These are phyloP conservation scores for Penicillium turbatum DNA, from an alignment of 495 filamentous ascomycete genomes.

Conservation along the genomic window DNA sequence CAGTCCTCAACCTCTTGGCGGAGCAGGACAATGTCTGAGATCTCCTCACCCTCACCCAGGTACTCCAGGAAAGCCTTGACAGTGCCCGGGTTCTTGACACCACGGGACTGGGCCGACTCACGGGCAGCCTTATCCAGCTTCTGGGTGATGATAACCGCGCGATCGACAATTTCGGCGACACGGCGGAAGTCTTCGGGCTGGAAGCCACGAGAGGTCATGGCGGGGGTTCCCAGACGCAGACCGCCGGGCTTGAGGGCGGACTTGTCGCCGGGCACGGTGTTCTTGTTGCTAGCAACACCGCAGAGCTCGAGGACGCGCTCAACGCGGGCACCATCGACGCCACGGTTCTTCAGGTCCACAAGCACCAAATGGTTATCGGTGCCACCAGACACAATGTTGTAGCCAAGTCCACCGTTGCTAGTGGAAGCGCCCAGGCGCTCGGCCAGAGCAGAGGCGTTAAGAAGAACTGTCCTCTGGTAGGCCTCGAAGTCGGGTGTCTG, in stretches of 20 bases:
- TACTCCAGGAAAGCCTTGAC: constrained; percentile 83
- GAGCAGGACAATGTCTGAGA: constrained; percentile 80
- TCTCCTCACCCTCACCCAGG: constrained; percentile 75
- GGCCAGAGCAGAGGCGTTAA: constrained; percentile 83
- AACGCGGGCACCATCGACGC: constrained; percentile 87
- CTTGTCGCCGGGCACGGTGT: constrained; percentile 93
- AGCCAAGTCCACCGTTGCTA: constrained; percentile 74
- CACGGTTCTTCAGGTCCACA: constrained; percentile 87
- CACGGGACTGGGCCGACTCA: constrained; percentile 69
- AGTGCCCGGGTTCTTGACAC: constrained; percentile 69
- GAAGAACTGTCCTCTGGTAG: constrained; percentile 84
- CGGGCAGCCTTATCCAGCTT: constrained; percentile 75
- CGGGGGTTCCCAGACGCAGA: constrained; percentile 86
- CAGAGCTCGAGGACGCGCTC: constrained; percentile 93
- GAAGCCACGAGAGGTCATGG: constrained; percentile 96
- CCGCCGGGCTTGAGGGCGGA: constrained; percentile 90
- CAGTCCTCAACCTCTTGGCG: constrained; percentile 90
- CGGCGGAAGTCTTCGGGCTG: constrained; percentile 79
- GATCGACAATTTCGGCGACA: constrained; percentile 91
- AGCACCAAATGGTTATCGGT: constrained; percentile 97
- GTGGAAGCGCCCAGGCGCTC: constrained; percentile 66
- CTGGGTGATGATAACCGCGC: constrained; percentile 79
- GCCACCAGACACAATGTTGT: constrained; percentile 85
- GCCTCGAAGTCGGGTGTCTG: constrained; percentile 80
- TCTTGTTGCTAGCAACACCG: constrained; percentile 96